phyloP scores from a whole-genome alignment of 176 grass and related monocot species.

The Eremochloa ophiuroides region DNA sequence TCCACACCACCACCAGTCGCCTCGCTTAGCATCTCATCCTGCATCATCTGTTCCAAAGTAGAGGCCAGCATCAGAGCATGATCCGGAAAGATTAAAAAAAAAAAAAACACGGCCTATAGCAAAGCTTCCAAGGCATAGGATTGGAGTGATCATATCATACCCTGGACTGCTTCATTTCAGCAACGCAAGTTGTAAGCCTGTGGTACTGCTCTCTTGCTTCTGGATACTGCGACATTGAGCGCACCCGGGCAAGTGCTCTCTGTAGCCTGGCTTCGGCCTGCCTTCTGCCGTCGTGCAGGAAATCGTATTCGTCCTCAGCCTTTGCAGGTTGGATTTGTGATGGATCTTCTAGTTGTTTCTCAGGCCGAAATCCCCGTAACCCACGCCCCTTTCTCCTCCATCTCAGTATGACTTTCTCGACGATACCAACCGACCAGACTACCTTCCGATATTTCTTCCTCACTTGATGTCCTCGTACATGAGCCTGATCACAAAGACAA shows the following conservation, averaged over 20 bases:
- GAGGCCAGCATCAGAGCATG: neutral
- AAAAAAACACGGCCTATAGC: neutral
- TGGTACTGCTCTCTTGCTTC: conserved; percentile 88
- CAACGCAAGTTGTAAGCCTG: conserved; percentile 56
- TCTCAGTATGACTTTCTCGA: conserved; percentile 63
- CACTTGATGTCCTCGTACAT: conserved; percentile 79
- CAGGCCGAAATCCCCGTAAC: conserved; percentile 39
- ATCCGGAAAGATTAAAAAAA: no score
- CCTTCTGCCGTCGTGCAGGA: conserved; percentile 71
- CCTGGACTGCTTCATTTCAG: conserved; percentile 63
- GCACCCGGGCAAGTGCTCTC: conserved; percentile 65
- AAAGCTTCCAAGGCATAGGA: neutral
- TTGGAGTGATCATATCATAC: conserved; percentile 21
- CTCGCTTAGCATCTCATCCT: conserved; percentile 45
- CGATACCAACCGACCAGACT: conserved; percentile 69
- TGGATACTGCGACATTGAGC: conserved; percentile 82
- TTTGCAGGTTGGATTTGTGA: conserved; percentile 49
- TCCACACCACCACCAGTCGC: conserved; percentile 32
- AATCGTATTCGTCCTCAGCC: conserved; percentile 66
- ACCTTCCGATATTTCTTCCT: conserved; percentile 64
- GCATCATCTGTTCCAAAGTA: conserved; percentile 36
- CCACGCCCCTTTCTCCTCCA: conserved; percentile 74
- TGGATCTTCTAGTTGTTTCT: conserved; percentile 40
- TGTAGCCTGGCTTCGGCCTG: conserved; percentile 75
- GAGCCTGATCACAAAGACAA: conserved; percentile 50